These are phyloP conservation scores for Mycena maculata DNA, from an alignment of 768 basidiomycete species.

Conservation along the genomic window DNA sequence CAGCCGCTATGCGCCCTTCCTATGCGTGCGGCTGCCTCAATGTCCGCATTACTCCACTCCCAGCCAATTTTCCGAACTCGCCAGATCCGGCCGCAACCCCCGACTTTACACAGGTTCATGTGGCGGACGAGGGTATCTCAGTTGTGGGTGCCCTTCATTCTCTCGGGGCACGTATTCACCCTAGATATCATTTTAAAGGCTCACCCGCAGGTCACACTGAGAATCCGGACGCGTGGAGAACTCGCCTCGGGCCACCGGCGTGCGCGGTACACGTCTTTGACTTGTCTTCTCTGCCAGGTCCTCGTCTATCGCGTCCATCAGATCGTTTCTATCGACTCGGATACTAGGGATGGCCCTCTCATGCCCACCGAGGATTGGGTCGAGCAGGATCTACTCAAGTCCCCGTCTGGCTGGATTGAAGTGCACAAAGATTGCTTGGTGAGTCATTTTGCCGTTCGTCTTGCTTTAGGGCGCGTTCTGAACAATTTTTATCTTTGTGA, in stretches of 20 bases:
- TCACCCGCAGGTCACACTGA: slow-evolving; percentile 77
- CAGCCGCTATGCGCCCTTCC: slow-evolving; percentile 37
- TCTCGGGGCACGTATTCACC: slow-evolving; percentile 17
- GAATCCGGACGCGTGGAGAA: slow-evolving; percentile 62
- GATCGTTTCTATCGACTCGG: slow-evolving; percentile 64
- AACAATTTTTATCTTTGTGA: slow-evolving; percentile 28
- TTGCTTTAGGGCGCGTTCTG: neutral
- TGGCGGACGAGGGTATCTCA: slow-evolving; percentile 73
- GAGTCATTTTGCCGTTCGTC: slow-evolving; percentile 49
- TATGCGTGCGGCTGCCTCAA: slow-evolving; percentile 82
- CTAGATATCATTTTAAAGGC: slow-evolving; percentile 51
- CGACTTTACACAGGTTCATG: slow-evolving; percentile 67
- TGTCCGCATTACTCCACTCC: slow-evolving; percentile 62
- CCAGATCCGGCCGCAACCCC: slow-evolving; percentile 42
- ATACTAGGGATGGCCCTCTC: slow-evolving; percentile 71
- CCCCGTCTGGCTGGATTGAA: slow-evolving; percentile 78
- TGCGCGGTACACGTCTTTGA: slow-evolving; percentile 72
- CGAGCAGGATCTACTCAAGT: slow-evolving; percentile 77
- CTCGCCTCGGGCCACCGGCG: slow-evolving; percentile 58
- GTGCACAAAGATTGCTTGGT: slow-evolving; percentile 75
- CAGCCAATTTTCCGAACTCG: slow-evolving; percentile 42
- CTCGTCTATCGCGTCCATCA: slow-evolving; percentile 78
- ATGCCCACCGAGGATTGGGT: slow-evolving; percentile 82
- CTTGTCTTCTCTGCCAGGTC: slow-evolving; percentile 75
- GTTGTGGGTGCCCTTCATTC: slow-evolving; percentile 60